Conservation (phyloP, 805 yeast genomes). For the Lachancea sp. region DNA sequence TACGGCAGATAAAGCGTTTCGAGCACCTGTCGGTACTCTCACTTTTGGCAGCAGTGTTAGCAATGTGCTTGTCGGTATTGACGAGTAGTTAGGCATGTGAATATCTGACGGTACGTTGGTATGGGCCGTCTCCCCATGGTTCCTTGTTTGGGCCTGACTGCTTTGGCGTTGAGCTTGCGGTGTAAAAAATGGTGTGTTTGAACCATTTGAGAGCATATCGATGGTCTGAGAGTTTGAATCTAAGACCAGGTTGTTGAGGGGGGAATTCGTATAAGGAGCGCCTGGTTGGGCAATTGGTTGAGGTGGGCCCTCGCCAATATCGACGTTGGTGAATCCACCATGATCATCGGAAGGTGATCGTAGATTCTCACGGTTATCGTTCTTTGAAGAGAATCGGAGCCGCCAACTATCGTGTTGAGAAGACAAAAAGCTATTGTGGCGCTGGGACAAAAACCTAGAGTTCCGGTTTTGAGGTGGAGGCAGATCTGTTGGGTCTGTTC, state of each 20-base stretch:
- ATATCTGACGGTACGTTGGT: slow-evolving; percentile 14
- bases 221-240: slow-evolving; percentile 10
- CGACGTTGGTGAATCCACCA: slow-evolving; percentile 23
- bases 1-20: slow-evolving; percentile 52
- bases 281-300: slow-evolving; percentile 8
- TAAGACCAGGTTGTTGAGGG: slow-evolving; percentile 17
- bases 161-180: not conserved
- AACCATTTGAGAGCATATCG: slow-evolving; percentile 2
- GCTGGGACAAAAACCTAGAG: slow-evolving; percentile 25
- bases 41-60: slow-evolving; percentile 49
- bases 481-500: slow-evolving; percentile 7
- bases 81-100: slow-evolving; percentile 28
- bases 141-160: not conserved
- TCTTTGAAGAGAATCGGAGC: slow-evolving; percentile 26
- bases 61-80: slow-evolving; percentile 32
- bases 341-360: slow-evolving; percentile 18
- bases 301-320: slow-evolving; percentile 9
- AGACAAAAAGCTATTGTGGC: slow-evolving; percentile 27
- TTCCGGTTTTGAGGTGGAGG: slow-evolving; percentile 3
- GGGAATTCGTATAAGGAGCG: slow-evolving; percentile 17
- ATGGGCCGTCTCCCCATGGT: not conserved
- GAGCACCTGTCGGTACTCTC: slow-evolving; percentile 69
- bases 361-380: slow-evolving; percentile 4
- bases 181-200: slow-evolving; percentile 1
- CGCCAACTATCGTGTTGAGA: slow-evolving; percentile 31